Evolutionary conservation across 2,329 filamentous ascomycete genomes (phyloP).

Genomic region (Colletotrichum neosansevieriae): DNA sequence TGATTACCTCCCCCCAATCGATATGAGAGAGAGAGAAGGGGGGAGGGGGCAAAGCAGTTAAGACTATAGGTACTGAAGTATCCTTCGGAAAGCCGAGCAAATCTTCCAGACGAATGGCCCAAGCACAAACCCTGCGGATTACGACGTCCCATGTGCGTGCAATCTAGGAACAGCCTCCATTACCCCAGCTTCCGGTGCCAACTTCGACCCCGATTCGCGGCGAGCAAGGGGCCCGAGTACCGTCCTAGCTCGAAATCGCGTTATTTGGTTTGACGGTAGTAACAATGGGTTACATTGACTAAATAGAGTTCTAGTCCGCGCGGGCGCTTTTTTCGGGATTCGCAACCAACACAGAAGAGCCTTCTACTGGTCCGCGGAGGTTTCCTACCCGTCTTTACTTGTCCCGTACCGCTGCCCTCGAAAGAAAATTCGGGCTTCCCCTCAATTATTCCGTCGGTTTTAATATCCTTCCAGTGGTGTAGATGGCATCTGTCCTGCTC

Average conservation of each 20-base stretch:
- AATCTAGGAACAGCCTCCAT: neutral
- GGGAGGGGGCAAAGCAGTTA: neutral
- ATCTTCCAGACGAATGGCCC: neutral
- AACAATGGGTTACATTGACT: neutral
- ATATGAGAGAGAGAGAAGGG: too few relatives aligned
- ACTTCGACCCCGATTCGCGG: constrained; percentile 6
- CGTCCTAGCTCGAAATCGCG: neutral
- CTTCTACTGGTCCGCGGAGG: neutral
- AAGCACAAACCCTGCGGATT: neutral
- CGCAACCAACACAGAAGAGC: neutral
- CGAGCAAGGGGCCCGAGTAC: neutral
- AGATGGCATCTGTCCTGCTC: neutral
- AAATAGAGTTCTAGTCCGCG: constrained; percentile 3
- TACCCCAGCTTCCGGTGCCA: neutral
- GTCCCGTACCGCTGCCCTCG: neutral
- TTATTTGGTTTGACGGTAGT: neutral
- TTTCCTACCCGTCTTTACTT: neutral
- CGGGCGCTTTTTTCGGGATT: neutral
- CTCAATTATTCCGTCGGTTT: neutral
- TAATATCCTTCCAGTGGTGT: neutral
- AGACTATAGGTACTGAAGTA: too few relatives aligned
- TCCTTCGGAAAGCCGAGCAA: too few relatives aligned
- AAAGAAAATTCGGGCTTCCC: neutral
- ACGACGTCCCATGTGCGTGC: constrained; percentile 1
- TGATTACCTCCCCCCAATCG: too few relatives aligned